Evolutionary conservation across 192 early-diverging fungal genomes (phyloP), one percentile per base, ranked within the genome.

Genomic region (Pilobolus umbonatus): DNA sequence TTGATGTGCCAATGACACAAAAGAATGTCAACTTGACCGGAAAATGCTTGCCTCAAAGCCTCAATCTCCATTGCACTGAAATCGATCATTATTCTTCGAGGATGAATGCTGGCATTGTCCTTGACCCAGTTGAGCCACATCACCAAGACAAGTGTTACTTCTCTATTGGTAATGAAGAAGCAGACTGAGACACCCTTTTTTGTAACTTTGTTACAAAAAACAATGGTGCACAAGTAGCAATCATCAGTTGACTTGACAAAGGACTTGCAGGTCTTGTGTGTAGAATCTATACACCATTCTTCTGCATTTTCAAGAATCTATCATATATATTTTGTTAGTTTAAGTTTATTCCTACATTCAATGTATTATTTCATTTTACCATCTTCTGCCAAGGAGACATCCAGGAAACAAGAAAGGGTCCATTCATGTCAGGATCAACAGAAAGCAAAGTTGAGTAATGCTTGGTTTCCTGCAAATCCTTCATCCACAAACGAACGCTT

Each of bases 1-100:
- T 38, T 38, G 1, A 55, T 55, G 26, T 55, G 35, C 53, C 34
- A 55, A 55, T 55, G 36, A 25, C 36, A 55, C 6, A 55, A 40
- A 1, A 55, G 3, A 7, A 24, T 8, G 25, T 22, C 35, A 26
- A 55, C 36, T 0, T 7, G 3, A 14, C 10, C 12, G 14, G 22
- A 35, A 40, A 42, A 55, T 12, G 21, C 53, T 25, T 55, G 2
- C 0, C 21, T 2, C 2, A 55, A 26, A 1, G 53, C 53, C 1
- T 17, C 34, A 1, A 55, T 55, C 15, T 39, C 36, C 9, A 21
- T 26, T 4, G 35, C 7, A 25, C 36, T 55, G 42, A 35, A 55
- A 25, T 25, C 35, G 26, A 55, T 40, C 34, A 55, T 40, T 3
- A 38, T 54, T 34, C 38, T 53, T 7, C 34, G 32, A 40, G 38